Evolutionary conservation across 1,139 yeast species (phyloP).

Genomic region (Suhomyces bokatorum): DNA sequence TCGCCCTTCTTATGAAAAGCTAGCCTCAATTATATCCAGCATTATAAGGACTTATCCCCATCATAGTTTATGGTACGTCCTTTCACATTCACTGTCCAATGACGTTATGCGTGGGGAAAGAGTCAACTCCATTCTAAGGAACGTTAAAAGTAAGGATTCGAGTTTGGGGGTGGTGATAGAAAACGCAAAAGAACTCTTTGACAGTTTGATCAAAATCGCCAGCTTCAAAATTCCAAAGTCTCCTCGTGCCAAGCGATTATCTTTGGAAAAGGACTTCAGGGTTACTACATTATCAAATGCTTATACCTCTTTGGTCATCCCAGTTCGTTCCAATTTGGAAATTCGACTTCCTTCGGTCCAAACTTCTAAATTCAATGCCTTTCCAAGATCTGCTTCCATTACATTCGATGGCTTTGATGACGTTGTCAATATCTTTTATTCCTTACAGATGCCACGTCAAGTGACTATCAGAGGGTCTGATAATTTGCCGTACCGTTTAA

Average conservation of each 20-base stretch:
- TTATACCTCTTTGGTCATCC: slow-evolving; percentile 69
- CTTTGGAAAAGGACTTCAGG: slow-evolving; percentile 42
- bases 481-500: slow-evolving; percentile 65
- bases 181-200: slow-evolving; percentile 37
- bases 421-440: slow-evolving; percentile 65
- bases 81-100: slow-evolving; percentile 73
- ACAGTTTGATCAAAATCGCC: slow-evolving; percentile 39
- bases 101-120: slow-evolving; percentile 56
- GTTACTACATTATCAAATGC: slow-evolving; percentile 55
- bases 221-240: slow-evolving; percentile 37
- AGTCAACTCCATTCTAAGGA: slow-evolving; percentile 36
- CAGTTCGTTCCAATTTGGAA: slow-evolving; percentile 73
- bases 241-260: slow-evolving; percentile 31
- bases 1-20: slow-evolving; percentile 53
- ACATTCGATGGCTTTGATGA: slow-evolving; percentile 62
- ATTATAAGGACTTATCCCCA: slow-evolving; percentile 70
- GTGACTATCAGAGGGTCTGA: slow-evolving; percentile 77
- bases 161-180: slow-evolving; percentile 20
- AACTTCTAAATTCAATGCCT: slow-evolving; percentile 51
- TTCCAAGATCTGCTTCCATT: slow-evolving; percentile 52
- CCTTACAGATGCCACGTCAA: slow-evolving; percentile 86
- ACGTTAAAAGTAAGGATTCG: slow-evolving; percentile 18
- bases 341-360: slow-evolving; percentile 58
- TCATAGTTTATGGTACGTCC: slow-evolving; percentile 82
- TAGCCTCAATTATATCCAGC: slow-evolving; percentile 56